Evolutionary conservation across 768 basidiomycete species (phyloP).

Genomic region (Lentinus brumalis): DNA sequence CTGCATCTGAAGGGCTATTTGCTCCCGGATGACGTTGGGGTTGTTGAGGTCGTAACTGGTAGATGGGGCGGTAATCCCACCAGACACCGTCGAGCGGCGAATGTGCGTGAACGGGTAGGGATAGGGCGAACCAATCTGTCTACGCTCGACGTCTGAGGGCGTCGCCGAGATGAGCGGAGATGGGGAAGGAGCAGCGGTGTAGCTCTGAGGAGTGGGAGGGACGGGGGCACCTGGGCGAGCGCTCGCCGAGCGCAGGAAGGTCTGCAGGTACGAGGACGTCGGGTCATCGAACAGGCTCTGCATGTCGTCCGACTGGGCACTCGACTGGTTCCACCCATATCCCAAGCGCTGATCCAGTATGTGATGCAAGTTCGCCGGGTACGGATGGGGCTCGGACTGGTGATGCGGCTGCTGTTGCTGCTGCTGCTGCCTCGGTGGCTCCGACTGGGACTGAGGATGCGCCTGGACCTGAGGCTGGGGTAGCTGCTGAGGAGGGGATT

Average conservation of each 20-base stretch:
- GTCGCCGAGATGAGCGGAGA: slow-evolving; percentile 62
- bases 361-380: not conserved
- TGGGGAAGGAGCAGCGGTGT: slow-evolving; percentile 73
- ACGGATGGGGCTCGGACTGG: slow-evolving; percentile 19
- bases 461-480: slow-evolving; percentile 6
- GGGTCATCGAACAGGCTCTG: slow-evolving; percentile 63
- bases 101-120: slow-evolving; percentile 79
- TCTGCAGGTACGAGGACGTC: slow-evolving; percentile 57
- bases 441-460: slow-evolving; percentile 2
- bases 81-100: slow-evolving; percentile 49
- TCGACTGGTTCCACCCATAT: slow-evolving; percentile 30
- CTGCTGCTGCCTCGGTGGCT: not conserved
- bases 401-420: slow-evolving; percentile 10
- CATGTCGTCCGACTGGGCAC: slow-evolving; percentile 53
- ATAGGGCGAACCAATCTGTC: slow-evolving; percentile 66
- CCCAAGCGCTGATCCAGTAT: slow-evolving; percentile 19
- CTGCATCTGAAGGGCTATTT: slow-evolving; percentile 76
- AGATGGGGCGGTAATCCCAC: slow-evolving; percentile 35
- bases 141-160: slow-evolving; percentile 41
- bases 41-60: slow-evolving; percentile 45
- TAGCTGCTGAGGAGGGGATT: slow-evolving; percentile 8
- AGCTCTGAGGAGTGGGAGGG: slow-evolving; percentile 77
- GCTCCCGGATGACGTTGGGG: slow-evolving; percentile 59
- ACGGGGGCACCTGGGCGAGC: slow-evolving; percentile 71
- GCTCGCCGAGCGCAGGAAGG: slow-evolving; percentile 53